A percentile compares a stretch with the other conserved stretches of the same genome.
Conservation (phyloP, 2,329 filamentous ascomycete genomes). For the Emergomyces orientalis region DNA sequence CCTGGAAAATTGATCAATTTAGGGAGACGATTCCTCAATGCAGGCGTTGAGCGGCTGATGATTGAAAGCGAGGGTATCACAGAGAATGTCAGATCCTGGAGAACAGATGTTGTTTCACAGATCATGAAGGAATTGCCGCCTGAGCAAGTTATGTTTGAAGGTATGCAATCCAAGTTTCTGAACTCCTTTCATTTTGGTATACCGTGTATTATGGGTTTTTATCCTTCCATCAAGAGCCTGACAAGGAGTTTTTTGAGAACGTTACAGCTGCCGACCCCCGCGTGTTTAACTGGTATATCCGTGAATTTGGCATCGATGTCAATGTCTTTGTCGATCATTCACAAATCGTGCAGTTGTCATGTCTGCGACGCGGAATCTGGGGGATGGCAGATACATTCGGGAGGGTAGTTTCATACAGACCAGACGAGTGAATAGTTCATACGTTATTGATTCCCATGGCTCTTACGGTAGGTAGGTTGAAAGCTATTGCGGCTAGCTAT, state of each 20-base stretch:
- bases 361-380: slow-evolving; percentile 46
- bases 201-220: background rate
- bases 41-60: slow-evolving; percentile 48
- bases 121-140: slow-evolving; percentile 44
- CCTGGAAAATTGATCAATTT: slow-evolving; percentile 42
- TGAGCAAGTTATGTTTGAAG: slow-evolving; percentile 50
- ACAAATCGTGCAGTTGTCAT: slow-evolving; percentile 48
- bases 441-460: no score
- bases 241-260: background rate
- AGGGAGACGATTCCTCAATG: slow-evolving; percentile 42
- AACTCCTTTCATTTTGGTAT: background rate
- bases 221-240: no score
- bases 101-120: slow-evolving; percentile 46
- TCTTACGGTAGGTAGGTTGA: background rate
- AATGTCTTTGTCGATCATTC: slow-evolving; percentile 51
- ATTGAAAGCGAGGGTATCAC: slow-evolving; percentile 53
- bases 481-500: background rate
- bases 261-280: slow-evolving; percentile 42
- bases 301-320: slow-evolving; percentile 49
- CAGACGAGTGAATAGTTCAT: slow-evolving; percentile 13
- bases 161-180: background rate
- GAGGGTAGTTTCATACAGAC: slow-evolving; percentile 39
- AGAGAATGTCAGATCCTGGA: slow-evolving; percentile 47
- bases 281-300: slow-evolving; percentile 49
- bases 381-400: slow-evolving; percentile 49